Percentiles rank a stretch among this genome's conserved stretches.
Evolutionary conservation across 1,284 basidiomycete genomes (phyloP).

Genomic region (Apiotrichum domesticum): DNA sequence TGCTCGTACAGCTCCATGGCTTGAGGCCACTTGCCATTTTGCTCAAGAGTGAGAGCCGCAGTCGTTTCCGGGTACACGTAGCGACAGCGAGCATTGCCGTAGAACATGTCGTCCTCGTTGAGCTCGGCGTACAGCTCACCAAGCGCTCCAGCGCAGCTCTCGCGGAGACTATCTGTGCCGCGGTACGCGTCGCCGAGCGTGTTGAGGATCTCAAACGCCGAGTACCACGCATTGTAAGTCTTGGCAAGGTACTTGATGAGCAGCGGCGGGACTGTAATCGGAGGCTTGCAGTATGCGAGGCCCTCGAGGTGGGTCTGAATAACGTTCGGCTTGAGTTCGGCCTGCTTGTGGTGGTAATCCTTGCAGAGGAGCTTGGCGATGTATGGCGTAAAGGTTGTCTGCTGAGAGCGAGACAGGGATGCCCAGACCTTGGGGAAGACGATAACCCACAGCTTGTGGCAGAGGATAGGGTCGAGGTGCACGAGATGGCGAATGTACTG

Average conservation of each 20-base stretch:
- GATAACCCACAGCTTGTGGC: constrained; percentile 84
- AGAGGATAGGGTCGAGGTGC: constrained; percentile 69
- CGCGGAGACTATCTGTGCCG: constrained; percentile 78
- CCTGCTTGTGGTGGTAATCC: constrained; percentile 87
- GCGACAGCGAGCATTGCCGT: constrained; percentile 89
- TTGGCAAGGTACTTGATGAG: constrained; percentile 95
- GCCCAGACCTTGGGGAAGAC: constrained; percentile 87
- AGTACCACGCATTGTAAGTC: constrained; percentile 93
- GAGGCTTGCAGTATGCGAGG: constrained; percentile 74
- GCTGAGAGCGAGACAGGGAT: constrained; percentile 77
- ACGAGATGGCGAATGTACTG: constrained; percentile 75
- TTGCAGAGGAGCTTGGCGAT: constrained; percentile 86
- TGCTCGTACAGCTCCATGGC: constrained; percentile 84
- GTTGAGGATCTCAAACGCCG: constrained; percentile 82
- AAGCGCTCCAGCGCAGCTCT: constrained; percentile 83
- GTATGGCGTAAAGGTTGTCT: constrained; percentile 80
- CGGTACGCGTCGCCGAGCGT: constrained; percentile 61
- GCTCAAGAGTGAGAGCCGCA: constrained; percentile 86
- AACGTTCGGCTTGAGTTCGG: constrained; percentile 87
- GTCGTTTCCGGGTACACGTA: constrained; percentile 87
- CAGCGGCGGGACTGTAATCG: constrained; percentile 85
- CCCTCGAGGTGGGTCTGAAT: constrained; percentile 86
- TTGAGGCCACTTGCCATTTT: constrained; percentile 95
- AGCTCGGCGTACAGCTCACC: constrained; percentile 95
- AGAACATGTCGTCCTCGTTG: constrained; percentile 94